Conservation (phyloP, 2,329 filamentous ascomycete species). For the Fusarium phyllophilum region DNA sequence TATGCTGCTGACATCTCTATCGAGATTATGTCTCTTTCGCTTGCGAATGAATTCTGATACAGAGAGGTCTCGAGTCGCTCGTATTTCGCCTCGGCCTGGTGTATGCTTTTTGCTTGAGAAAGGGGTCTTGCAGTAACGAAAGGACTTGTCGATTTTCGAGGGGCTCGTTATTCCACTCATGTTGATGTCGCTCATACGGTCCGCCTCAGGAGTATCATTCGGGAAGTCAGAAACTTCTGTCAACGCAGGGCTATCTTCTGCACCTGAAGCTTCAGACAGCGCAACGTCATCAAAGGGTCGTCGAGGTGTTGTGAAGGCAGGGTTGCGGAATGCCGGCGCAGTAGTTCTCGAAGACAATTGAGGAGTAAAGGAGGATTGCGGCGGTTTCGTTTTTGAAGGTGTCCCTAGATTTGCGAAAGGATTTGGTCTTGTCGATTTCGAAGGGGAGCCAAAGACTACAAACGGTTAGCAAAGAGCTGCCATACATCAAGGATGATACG, state of each 20-base stretch:
- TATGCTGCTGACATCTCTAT: slow-evolving; percentile 63
- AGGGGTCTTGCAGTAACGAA: slow-evolving; percentile 55
- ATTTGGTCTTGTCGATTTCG: slow-evolving; percentile 49
- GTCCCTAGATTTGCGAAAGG: slow-evolving; percentile 52
- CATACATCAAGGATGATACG: not conserved
- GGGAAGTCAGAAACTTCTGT: slow-evolving; percentile 66
- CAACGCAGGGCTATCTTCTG: slow-evolving; percentile 69
- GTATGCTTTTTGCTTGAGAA: slow-evolving; percentile 53
- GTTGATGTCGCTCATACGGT: slow-evolving; percentile 56
- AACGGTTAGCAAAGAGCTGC: slow-evolving; percentile 16
- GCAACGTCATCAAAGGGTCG: slow-evolving; percentile 64
- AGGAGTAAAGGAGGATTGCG: slow-evolving; percentile 60
- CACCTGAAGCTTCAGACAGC: slow-evolving; percentile 65
- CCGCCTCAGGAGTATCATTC: slow-evolving; percentile 63
- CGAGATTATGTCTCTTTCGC: slow-evolving; percentile 62
- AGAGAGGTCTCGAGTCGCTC: slow-evolving; percentile 54
- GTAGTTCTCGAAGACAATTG: slow-evolving; percentile 54
- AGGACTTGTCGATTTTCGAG: slow-evolving; percentile 57
- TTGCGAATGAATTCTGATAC: slow-evolving; percentile 61
- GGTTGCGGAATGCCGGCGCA: slow-evolving; percentile 68
- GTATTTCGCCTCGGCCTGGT: slow-evolving; percentile 73
- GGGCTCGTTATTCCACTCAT: slow-evolving; percentile 59
- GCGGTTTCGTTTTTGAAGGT: slow-evolving; percentile 55
- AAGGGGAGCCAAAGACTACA: slow-evolving; percentile 53
- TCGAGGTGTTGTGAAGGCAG: slow-evolving; percentile 72